phyloP scores from a whole-genome alignment of 164 flowering plant species.

The Cinnamomum micranthum region DNA sequence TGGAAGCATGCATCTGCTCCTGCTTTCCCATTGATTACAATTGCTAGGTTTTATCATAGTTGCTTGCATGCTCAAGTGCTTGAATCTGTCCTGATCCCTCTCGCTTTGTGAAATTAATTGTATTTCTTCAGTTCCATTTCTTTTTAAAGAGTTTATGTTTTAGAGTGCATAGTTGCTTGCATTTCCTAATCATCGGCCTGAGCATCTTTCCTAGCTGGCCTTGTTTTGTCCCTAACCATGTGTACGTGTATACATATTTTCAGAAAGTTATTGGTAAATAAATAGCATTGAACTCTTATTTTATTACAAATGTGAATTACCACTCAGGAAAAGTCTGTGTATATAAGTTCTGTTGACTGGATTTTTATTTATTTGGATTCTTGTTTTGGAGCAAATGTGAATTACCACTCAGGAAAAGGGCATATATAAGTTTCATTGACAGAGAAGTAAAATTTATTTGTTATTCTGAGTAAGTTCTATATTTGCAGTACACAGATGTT shows the following conservation, averaged over 20 bases:
- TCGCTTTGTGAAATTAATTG: background rate
- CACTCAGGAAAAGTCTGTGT: too few relatives aligned
- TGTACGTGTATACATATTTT: too few relatives aligned
- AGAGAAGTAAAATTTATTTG: background rate
- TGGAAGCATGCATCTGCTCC: background rate
- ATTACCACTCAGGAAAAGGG: background rate
- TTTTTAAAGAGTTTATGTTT: background rate
- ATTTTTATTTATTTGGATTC: too few relatives aligned
- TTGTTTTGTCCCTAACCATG: too few relatives aligned
- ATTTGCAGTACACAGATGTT: slow-evolving; percentile 58
- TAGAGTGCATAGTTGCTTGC: background rate
- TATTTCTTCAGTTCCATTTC: too few relatives aligned
- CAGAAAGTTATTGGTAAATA: too few relatives aligned
- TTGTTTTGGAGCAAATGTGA: too few relatives aligned
- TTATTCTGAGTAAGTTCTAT: background rate
- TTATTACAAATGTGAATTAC: too few relatives aligned
- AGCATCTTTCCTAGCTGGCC: too few relatives aligned
- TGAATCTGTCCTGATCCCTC: background rate
- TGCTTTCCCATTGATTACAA: background rate
- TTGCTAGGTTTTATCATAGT: background rate
- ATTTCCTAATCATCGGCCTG: background rate
- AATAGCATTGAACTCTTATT: too few relatives aligned
- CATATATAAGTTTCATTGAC: background rate
- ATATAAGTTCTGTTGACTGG: too few relatives aligned
- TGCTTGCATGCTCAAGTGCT: background rate